Evolutionary conservation across 495 filamentous ascomycete genomes (phyloP), one percentile per base, ranked within the genome.

Genomic region (Penicillium odoratum): DNA sequence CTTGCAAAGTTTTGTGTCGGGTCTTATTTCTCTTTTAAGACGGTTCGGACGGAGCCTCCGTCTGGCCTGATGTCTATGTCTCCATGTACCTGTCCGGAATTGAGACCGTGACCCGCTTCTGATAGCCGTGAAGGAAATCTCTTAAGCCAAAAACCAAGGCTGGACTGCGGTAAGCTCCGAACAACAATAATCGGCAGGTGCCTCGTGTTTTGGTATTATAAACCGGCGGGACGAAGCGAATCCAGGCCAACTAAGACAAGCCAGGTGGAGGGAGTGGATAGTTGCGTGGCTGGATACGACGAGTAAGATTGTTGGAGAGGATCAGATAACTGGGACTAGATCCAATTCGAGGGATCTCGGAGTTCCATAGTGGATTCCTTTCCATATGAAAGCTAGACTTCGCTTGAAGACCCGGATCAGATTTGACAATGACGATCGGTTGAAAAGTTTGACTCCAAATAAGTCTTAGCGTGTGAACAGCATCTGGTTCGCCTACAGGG

Each of bases 211-310:
- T 28, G 28, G 5, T 13, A 62, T 42, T 40, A 26, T 34, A 7
- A 43, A 29, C 33, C 25, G 28, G 51, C 63, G 55, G 57, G 40
- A 63, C 26, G 13, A 53, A 48, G 55, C 55, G 43, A 48, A 57
- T 57, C 47, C 28, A 45, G 50, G 30, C 55, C 43, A 55, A 34
- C 15, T 44, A 25, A 47, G 38, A 28, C 25, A 57, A 55, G 16
- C 44, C 43, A 36, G 55, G 66, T 67, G 66, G 66, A 69, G 63
- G 63, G 57, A 66, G 64, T 69, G 66, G 66, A 66, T 69, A 66
- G 53, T 28, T 29, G 53, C 26, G 44, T 46, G 48, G 42, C 55
- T 33, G 52, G 42, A 31, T 58, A n/a, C 42, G 18, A 66, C 66
- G 64, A 69, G 66, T 69, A 42, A 66, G 56, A 69, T 31, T n/a